phyloP scores from a whole-genome alignment of 305 asterid genomes.

The Ajuga reptans region DNA sequence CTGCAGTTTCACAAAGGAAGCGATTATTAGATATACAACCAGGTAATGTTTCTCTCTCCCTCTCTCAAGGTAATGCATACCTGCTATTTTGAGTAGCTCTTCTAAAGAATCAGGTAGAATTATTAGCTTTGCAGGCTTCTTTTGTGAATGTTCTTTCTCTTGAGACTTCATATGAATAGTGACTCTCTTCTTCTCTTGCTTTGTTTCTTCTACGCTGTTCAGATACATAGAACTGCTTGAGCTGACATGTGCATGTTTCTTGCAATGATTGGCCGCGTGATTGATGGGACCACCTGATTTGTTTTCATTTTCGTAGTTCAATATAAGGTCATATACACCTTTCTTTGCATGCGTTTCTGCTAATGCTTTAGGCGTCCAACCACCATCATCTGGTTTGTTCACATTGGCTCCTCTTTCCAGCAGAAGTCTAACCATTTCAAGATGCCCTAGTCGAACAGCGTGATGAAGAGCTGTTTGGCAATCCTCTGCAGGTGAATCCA shows the following conservation, averaged over 20 bases:
- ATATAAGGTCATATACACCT: slow-evolving; percentile 39
- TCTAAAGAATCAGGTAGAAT: slow-evolving; percentile 62
- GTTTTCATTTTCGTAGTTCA: slow-evolving; percentile 30
- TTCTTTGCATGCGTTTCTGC: slow-evolving; percentile 37
- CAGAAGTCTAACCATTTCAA: slow-evolving; percentile 35
- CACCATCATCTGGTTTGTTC: slow-evolving; percentile 36
- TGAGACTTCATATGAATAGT: slow-evolving; percentile 49
- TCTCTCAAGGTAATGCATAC: slow-evolving; percentile 28
- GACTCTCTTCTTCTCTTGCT: slow-evolving; percentile 53
- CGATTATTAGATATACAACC: slow-evolving; percentile 17
- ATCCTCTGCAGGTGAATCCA: slow-evolving; percentile 32
- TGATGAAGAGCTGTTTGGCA: slow-evolving; percentile 37
- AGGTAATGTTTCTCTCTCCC: not conserved
- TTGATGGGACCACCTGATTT: slow-evolving; percentile 25
- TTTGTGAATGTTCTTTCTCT: slow-evolving; percentile 21
- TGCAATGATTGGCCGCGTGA: slow-evolving; percentile 19
- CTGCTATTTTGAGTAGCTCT: slow-evolving; percentile 57
- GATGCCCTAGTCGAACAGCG: slow-evolving; percentile 41
- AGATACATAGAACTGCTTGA: slow-evolving; percentile 25
- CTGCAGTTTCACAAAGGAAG: slow-evolving; percentile 45
- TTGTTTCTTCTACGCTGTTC: slow-evolving; percentile 21
- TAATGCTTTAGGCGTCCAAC: slow-evolving; percentile 39
- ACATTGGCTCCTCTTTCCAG: slow-evolving; percentile 43
- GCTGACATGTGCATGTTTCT: slow-evolving; percentile 25
- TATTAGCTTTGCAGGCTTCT: slow-evolving; percentile 52